A percentile compares a stretch with the other conserved stretches of the same genome.
Evolutionary conservation across 495 filamentous ascomycete genomes (phyloP).

Genomic region (Penicillium canariense): DNA sequence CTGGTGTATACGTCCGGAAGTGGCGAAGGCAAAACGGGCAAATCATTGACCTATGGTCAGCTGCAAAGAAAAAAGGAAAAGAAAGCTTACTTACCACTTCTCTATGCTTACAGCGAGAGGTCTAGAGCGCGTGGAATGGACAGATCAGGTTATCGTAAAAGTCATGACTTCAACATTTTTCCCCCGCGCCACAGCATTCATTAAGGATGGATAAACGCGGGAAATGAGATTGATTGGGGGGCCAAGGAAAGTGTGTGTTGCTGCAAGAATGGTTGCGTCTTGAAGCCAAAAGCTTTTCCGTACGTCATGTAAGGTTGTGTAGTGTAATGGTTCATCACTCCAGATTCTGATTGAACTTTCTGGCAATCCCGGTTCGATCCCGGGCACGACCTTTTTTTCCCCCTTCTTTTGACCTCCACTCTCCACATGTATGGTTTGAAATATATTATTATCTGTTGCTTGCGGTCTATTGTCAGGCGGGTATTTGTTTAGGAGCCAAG

Average conservation of each 20-base stretch:
- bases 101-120: not conserved
- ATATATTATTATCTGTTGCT: no score
- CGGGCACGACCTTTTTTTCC: conserved; percentile 39
- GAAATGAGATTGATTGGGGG: not conserved
- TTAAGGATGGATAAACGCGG: not conserved
- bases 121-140: not conserved
- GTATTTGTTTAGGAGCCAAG: no score
- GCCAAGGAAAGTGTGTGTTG: no score
- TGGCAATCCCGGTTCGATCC: conserved; percentile 38
- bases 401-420: no score
- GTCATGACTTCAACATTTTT: not conserved
- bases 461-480: no score
- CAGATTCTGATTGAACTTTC: no score
- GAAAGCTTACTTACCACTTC: not conserved
- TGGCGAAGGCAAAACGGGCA: not conserved
- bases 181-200: not conserved
- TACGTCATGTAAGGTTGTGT: no score
- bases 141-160: not conserved
- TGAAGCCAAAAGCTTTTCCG: no score
- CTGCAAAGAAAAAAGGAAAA: not conserved
- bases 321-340: no score
- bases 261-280: no score
- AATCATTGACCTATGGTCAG: not conserved
- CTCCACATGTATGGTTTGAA: no score
- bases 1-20: not conserved